Conservation (phyloP, 2,329 filamentous ascomycete species). For the Phaeoacremonium minimum region DNA sequence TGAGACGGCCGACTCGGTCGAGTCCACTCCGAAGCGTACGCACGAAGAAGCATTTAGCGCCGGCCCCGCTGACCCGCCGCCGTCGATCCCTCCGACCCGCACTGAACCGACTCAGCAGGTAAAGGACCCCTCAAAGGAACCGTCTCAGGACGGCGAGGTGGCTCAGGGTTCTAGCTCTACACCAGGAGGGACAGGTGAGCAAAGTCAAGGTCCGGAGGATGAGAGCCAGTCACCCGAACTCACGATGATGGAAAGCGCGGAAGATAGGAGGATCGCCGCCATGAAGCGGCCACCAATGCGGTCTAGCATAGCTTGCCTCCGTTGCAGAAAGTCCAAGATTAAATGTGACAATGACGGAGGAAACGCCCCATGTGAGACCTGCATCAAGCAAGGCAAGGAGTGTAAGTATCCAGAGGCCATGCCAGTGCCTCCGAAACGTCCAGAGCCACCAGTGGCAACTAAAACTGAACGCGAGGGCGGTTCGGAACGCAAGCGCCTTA, state of each 20-base stretch:
- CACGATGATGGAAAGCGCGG: constrained; percentile 25
- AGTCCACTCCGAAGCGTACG: constrained; percentile 29
- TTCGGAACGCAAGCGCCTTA: constrained; percentile 45
- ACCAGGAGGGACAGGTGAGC: constrained; percentile 1
- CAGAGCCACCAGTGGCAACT: constrained; percentile 22
- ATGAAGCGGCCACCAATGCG: constrained; percentile 57
- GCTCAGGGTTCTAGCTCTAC: not conserved
- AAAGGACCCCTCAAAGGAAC: not conserved
- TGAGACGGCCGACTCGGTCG: constrained; percentile 21
- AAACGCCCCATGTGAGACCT: constrained; percentile 68
- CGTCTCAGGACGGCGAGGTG: not conserved
- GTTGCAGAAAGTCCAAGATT: constrained; percentile 77
- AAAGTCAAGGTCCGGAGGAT: constrained; percentile 16
- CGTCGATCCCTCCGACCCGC: constrained; percentile 20
- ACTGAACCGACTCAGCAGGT: constrained; percentile 3
- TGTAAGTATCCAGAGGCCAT: constrained; percentile 64
- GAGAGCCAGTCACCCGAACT: constrained; percentile 11
- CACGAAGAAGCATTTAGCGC: constrained; percentile 27
- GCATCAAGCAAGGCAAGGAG: constrained; percentile 65
- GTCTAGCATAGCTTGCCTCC: constrained; percentile 73
- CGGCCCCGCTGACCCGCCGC: constrained; percentile 17
- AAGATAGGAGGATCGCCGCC: constrained; percentile 36
- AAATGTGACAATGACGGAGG: constrained; percentile 80
- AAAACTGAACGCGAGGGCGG: constrained; percentile 36
- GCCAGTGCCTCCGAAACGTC: constrained; percentile 28